Percentiles rank a stretch among this genome's conserved stretches.
These are phyloP conservation scores for Hondaea fermentalgiana DNA, from an alignment of 108 stramenopile species.

Conservation along the genomic window DNA sequence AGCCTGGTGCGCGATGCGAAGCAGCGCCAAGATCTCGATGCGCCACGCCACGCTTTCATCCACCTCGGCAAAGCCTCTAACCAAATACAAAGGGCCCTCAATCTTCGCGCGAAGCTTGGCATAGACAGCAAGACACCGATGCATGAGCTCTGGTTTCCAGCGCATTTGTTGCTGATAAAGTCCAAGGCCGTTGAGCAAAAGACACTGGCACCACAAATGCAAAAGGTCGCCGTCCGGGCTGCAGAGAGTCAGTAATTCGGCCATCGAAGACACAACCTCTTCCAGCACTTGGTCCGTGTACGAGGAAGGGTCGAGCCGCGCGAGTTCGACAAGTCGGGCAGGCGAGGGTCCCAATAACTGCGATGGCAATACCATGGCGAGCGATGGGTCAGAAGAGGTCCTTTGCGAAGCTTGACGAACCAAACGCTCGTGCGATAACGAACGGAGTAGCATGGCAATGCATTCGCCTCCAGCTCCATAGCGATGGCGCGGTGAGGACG, in stretches of 20 bases:
- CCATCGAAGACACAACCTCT: not conserved
- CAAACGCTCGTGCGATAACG: not conserved
- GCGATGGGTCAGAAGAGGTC: not conserved
- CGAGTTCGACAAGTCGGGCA: not conserved
- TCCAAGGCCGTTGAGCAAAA: not conserved
- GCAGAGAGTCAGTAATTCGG: not conserved
- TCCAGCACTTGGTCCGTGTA: not conserved
- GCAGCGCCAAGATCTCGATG: not conserved
- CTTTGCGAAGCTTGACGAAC: not conserved
- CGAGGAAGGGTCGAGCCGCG: not conserved
- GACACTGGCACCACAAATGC: not conserved
- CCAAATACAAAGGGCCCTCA: not conserved
- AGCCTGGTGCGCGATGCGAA: not conserved
- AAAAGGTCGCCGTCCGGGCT: not conserved
- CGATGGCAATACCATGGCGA: not conserved
- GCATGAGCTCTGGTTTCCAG: not conserved
- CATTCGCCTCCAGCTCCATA: not conserved
- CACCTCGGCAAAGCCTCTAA: not conserved
- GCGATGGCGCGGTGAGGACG: not conserved
- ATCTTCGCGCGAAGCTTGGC: not conserved
- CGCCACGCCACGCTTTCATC: not conserved
- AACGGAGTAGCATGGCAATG: not conserved
- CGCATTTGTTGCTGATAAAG: not conserved
- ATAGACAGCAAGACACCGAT: not conserved
- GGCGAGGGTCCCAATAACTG: not conserved